Base-by-base conservation (phyloP, 2,329 filamentous ascomycete species). In the Fusarium armeniacum region DNA sequence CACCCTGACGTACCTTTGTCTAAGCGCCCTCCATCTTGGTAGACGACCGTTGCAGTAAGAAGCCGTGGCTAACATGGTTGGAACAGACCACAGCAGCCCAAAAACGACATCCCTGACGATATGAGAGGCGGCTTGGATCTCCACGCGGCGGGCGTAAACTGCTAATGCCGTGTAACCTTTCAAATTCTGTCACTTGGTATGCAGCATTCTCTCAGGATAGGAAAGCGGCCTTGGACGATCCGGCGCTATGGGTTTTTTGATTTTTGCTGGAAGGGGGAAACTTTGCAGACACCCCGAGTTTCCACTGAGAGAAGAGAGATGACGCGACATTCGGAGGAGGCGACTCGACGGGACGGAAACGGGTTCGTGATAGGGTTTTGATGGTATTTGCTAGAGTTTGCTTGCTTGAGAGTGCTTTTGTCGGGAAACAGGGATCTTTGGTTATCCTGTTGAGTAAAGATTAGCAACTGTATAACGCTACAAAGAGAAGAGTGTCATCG, bases 171-270 rank as follows among this genome's bases (percentile, higher is more conserved):
- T 69, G 56, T 33, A 35, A 67, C 64, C 41, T 22, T 36, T 58
- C 28, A 55, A 40, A 55, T 49, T 69, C 65, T 49, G 49, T 22
- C 58, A 36, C 28, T 61, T 72, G 69, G 69, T 61, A 69, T 72
- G 70, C 70, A 66, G 45, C 18, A 22, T 22, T 40, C 33, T 26
- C 67, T 44, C 28, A 65, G 40, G 22, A 61, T 24, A 67, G 70
- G 54, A 72, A 60, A 12, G 62, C 26, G 35, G 35, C 32, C 32
- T 44, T 49, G 12, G 6, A 13, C 9, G n/a, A 30, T 16, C 6
- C 6, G n/a, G 24, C 33, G 35, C 35, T 18, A 40, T 6, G 24
- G 16, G 12, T 20, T 5, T 5, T 40, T n/a, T 40, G 33, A 38
- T 51, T 30, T 51, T 35, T 26, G n/a, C 8, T 15, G 12, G 11